Base-by-base conservation (phyloP, 441 rosid genomes). In the Gossypium davidsonii region DNA sequence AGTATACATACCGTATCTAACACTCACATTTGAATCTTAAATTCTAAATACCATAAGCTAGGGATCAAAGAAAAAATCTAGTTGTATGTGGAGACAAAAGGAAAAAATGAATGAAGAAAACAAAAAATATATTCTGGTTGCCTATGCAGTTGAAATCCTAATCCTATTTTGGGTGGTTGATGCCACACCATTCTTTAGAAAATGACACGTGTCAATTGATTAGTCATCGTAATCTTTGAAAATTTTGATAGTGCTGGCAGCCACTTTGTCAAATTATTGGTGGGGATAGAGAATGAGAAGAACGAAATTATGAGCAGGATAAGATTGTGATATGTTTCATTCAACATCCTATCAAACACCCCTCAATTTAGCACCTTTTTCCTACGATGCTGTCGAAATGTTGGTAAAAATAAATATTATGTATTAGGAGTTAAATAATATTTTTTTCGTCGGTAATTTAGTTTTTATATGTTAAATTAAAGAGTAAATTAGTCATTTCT, bases 1-100 rank as follows among this genome's bases (percentile, higher is more conserved):
- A 34, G 39, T 34, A 34, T 34, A 15, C 15, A n/a, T 15, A n/a
- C 20, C 17, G 17, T 49, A 17, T 52, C 8, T 17, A 8, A 52
- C 21, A 52, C 20, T 6, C 21, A 5, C 57, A 52, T 52, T 4
- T 52, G 18, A 52, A 52, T 17, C 23, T 34, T 34, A 34, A 31
- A 34, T 6, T 34, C 39, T 9, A 15, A 52, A 52, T 18, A 56
- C 10, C 60, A 21, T 1, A 20, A 20, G 5, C 9, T 15, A 65
- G 21, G 65, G 74, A 71, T 25, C 49, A 74, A 53, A 73, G 46
- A 15, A 60, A 44, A 57, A 71, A 56, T 52, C 42, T 76, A 65
- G 79, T 71, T 48, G 74, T 42, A 20, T n/a, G 17, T 26, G n/a
- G 15, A 76, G 87, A 80, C 81, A 79, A 81, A 79, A 59, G 58